These are phyloP conservation scores for Medicago lupulina DNA, from an alignment of 306 rosid genomes.

Conservation along the genomic window DNA sequence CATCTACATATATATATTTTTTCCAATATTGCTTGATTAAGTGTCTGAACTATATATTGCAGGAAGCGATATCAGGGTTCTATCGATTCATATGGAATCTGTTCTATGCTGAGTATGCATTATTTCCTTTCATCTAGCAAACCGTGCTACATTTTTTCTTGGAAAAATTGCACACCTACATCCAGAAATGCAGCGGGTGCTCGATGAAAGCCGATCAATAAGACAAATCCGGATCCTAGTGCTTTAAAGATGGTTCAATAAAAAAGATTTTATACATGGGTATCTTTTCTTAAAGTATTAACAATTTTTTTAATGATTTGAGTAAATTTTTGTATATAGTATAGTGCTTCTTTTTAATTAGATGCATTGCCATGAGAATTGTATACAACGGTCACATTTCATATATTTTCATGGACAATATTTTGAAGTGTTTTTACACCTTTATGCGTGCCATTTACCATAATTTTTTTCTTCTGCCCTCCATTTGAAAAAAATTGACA, in stretches of 20 bases:
- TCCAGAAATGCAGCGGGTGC: background rate
- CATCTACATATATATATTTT: background rate
- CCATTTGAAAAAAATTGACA: no score
- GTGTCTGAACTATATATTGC: slow-evolving; percentile 51
- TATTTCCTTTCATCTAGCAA: slow-evolving; percentile 84
- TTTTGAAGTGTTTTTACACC: slow-evolving; percentile 10
- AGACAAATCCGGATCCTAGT: background rate
- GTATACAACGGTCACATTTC: slow-evolving; percentile 17
- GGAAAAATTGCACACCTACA: slow-evolving; percentile 32
- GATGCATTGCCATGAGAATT: slow-evolving; percentile 27
- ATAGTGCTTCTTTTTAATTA: slow-evolving; percentile 15
- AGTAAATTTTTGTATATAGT: slow-evolving; percentile 21
- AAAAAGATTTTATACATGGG: slow-evolving; percentile 23
- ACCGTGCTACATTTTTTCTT: slow-evolving; percentile 9
- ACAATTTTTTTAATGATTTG: background rate
- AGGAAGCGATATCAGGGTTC: slow-evolving; percentile 86
- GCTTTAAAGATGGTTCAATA: background rate
- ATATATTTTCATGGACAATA: background rate
- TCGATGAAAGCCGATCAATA: background rate
- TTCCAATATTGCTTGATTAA: background rate
- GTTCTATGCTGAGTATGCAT: slow-evolving; percentile 84
- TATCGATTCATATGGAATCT: slow-evolving; percentile 96
- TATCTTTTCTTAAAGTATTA: slow-evolving; percentile 12
- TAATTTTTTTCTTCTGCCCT: no score
- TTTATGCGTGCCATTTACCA: background rate